Conservation (phyloP, 1,284 basidiomycete species). For the Cutaneotrichosporon spelunceum region DNA sequence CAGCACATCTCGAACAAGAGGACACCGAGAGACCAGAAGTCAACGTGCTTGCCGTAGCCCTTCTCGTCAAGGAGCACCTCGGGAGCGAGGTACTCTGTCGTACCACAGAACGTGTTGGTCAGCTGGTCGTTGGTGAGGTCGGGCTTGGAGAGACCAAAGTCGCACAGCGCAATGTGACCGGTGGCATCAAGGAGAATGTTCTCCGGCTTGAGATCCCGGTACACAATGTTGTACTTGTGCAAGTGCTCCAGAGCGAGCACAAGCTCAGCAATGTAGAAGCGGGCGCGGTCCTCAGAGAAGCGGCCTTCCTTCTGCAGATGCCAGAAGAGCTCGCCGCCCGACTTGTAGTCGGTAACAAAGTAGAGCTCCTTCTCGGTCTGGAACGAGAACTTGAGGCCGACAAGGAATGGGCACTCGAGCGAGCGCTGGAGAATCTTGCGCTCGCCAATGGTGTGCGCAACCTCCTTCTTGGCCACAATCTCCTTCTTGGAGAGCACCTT, state of each 20-base stretch:
- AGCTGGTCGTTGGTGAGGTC: constrained; percentile 90
- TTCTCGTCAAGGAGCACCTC: constrained; percentile 98
- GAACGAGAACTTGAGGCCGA: constrained; percentile 98
- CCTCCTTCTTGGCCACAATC: constrained; percentile 98
- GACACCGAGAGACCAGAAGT: constrained; percentile 96
- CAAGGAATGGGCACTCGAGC: constrained; percentile 92
- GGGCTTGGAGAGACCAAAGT: constrained; percentile 95
- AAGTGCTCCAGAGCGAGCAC: constrained; percentile 91
- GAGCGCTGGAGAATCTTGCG: constrained; percentile 96
- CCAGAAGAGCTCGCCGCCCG: constrained; percentile 97
- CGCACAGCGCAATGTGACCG: constrained; percentile 92
- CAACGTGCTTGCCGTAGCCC: constrained; percentile 97
- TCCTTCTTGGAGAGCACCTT: constrained; percentile 98
- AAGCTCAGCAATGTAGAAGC: constrained; percentile 94
- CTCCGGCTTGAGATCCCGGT: constrained; percentile 93
- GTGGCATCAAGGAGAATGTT: constrained; percentile 96
- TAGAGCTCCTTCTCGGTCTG: constrained; percentile 95
- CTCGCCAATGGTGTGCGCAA: constrained; percentile 98
- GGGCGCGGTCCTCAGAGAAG: constrained; percentile 85
- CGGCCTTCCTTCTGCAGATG: constrained; percentile 92
- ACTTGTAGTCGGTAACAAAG: constrained; percentile 98
- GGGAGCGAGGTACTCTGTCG: constrained; percentile 94
- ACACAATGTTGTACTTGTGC: constrained; percentile 96
- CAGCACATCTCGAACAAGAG: constrained; percentile 97
- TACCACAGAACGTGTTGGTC: constrained; percentile 97